Evolutionary conservation across 1,139 yeast genomes (phyloP), one percentile per base, ranked within the genome.

Genomic region (Suhomyces terraborum): DNA sequence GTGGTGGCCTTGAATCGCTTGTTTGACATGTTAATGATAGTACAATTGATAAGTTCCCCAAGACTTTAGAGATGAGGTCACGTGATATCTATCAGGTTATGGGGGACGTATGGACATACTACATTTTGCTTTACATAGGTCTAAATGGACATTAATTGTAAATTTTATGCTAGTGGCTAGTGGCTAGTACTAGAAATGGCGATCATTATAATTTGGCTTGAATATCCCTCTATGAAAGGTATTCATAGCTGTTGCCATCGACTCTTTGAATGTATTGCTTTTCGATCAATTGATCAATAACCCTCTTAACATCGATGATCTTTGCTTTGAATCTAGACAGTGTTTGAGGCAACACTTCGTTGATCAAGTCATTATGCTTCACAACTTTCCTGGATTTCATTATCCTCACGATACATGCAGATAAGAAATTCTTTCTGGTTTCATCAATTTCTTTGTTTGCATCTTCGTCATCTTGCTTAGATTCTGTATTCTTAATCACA

Each of bases 331-430:
- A 93, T 55, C 98, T 75, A 45, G 84, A 80, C 56, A 81, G 82
- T 6, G 96, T 80, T 61, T 89, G 96, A 41, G 88, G 86, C 53
- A 88, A 82, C 28, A 93, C 94, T 62, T 93, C 98, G 53, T 86
- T 88, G 39, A 91, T 82, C 56, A 93, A 75, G 40, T 83, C 83
- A 38, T 84, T 85, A 59, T 89, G 97, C 48, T 81, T 80, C 53
- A 88, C 73, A 38, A 74, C 75, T 63, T 89, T 86, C 58, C 97
- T 79, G 1, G 96, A 91, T 69, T 93, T 93, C 98, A 93, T 93
- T 56, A 93, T 88, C 56, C 98, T 79, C 33, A 93, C 98, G 65
- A 93, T 88, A 56, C 95, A 87, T 1, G 98, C 96, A 58, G 89
- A 88, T 55, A 93, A 74, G 66, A 84, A 84, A 58, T 86, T 80